Base-by-base conservation (phyloP, 2,329 filamentous ascomycete species). In the Aspergillus sp. region DNA sequence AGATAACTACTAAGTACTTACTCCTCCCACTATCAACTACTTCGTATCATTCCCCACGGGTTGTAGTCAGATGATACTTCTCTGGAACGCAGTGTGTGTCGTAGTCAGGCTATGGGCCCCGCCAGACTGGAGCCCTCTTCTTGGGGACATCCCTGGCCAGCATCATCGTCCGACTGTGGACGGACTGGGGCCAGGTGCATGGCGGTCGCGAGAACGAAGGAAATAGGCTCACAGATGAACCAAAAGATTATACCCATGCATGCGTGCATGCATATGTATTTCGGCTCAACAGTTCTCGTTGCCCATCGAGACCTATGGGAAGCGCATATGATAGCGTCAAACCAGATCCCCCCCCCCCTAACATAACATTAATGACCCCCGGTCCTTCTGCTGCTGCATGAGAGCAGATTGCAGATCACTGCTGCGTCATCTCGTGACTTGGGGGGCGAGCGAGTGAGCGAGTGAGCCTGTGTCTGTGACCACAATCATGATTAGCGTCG, bases 371-470 rank as follows among this genome's bases (percentile, higher is more conserved):
- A 50, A 50, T 50, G 47, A 50, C 47, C 47, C 32, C 55, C 54
- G 51, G 41, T 51, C 25, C 51, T 52, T 47, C 38, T 57, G 56
- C 49, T 60, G 59, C 54, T 65, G 66, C 64, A 65, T 65, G 59
- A 57, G 55, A 59, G 61, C 41, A 54, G 32, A 59, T 55, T 63
- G 59, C 41, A 58, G 58, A 57, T 43, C 39, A 63, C 59, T 63
- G 55, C 58, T 67, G 65, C 66, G 65, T 66, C 62, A 67, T 61
- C 65, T 63, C 58, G 62, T 64, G 62, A 66, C 59, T 63, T 62
- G 59, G 32, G 10, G 12, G 32, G 28, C 25, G 10, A 12, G 28
- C 9, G 28, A 4, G 28, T 12, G 28, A 30, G 28, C 28, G 28
- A 30, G 28, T 13, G 32, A 48, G 62, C 60, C 57, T 61, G 59